Conservation (phyloP, 2,329 filamentous ascomycete species). For the Xylaria polymorpha region DNA sequence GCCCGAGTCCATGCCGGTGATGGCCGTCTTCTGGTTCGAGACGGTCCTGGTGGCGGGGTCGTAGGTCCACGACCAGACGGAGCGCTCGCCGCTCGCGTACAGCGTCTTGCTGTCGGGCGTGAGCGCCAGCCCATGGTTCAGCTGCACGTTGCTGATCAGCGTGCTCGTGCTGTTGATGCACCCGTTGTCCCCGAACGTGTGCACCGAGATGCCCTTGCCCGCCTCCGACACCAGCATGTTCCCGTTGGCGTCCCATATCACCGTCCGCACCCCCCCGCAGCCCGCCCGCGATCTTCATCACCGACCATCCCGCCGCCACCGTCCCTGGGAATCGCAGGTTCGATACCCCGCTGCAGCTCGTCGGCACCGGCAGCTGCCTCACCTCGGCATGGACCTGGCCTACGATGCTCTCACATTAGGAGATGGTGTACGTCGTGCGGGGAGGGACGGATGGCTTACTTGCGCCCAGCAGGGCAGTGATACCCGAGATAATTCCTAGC, state of each 20-base stretch:
- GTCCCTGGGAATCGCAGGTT: constrained; percentile 50
- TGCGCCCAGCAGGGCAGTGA: constrained; percentile 34
- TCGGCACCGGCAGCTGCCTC: constrained; percentile 49
- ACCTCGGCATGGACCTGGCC: constrained; percentile 36
- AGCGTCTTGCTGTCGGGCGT: constrained; percentile 55
- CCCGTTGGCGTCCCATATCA: constrained; percentile 53
- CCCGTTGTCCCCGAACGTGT: constrained; percentile 55
- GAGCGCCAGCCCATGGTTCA: constrained; percentile 57
- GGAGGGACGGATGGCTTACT: constrained; percentile 21
- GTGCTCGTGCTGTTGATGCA: constrained; percentile 55
- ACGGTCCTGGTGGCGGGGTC: constrained; percentile 61
- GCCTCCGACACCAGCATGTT: constrained; percentile 55
- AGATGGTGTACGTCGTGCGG: neutral
- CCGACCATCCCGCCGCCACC: constrained; percentile 53
- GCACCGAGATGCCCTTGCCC: constrained; percentile 53
- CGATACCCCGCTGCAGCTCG: constrained; percentile 52
- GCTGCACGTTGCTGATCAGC: constrained; percentile 51
- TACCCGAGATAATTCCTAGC: constrained; percentile 24
- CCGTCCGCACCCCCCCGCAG: constrained; percentile 52
- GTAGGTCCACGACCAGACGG: constrained; percentile 68
- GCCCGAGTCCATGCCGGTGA: constrained; percentile 55
- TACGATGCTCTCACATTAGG: constrained; percentile 24
- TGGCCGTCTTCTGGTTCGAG: constrained; percentile 55
- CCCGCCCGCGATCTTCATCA: constrained; percentile 55
- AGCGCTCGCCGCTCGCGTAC: constrained; percentile 55